Evolutionary conservation across 805 yeast genomes (phyloP).

Genomic region (Tetrapisispora phaffii): DNA sequence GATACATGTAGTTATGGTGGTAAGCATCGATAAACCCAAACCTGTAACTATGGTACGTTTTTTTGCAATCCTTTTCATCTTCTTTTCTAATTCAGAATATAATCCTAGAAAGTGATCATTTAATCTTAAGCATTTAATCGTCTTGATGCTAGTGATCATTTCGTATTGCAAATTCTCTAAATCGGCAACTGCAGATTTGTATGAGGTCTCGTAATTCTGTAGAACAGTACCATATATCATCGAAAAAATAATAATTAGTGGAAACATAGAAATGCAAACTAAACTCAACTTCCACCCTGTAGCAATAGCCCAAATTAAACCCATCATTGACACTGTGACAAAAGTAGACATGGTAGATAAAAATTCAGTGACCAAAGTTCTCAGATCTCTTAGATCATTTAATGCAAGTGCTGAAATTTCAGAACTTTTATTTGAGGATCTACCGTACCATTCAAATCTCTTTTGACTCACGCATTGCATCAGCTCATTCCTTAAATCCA

Average conservation of each 20-base stretch:
- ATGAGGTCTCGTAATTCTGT: slow-evolving; percentile 46
- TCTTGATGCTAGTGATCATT: slow-evolving; percentile 46
- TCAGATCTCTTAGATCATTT: slow-evolving; percentile 74
- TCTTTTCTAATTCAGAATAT: slow-evolving; percentile 27
- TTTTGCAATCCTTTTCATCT: slow-evolving; percentile 34
- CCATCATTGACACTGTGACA: slow-evolving; percentile 43
- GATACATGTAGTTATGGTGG: slow-evolving; percentile 45
- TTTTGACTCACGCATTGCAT: slow-evolving; percentile 44
- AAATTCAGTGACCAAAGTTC: slow-evolving; percentile 55
- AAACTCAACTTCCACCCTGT: slow-evolving; percentile 82
- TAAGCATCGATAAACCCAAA: slow-evolving; percentile 51
- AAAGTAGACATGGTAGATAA: slow-evolving; percentile 46
- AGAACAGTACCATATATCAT: slow-evolving; percentile 41
- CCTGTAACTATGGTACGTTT: slow-evolving; percentile 55
- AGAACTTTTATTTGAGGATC: slow-evolving; percentile 33
- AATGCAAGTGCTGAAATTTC: slow-evolving; percentile 57
- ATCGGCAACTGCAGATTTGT: slow-evolving; percentile 46
- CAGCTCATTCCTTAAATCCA: slow-evolving; percentile 38
- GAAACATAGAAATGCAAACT: slow-evolving; percentile 70
- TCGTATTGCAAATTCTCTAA: slow-evolving; percentile 47
- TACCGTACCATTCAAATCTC: slow-evolving; percentile 43
- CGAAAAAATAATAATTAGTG: slow-evolving; percentile 47
- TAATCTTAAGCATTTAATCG: slow-evolving; percentile 51
- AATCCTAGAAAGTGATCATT: slow-evolving; percentile 37
- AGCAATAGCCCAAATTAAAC: slow-evolving; percentile 67